These are phyloP conservation scores for Tetrahymena elliotti DNA, from an alignment of 73 alveolate genomes.

Conservation along the genomic window DNA sequence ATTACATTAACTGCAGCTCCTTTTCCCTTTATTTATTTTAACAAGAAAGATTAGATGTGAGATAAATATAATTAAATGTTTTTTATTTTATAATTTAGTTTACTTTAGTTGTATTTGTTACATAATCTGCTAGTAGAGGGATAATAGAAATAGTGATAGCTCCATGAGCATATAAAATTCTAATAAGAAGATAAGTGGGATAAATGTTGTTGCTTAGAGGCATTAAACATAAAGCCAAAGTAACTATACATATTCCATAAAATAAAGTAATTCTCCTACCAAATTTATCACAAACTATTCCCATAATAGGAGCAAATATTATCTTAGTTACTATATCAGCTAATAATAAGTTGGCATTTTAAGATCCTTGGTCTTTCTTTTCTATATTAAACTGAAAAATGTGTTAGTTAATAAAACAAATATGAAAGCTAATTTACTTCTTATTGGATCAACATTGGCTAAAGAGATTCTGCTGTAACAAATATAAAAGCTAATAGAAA, in stretches of 20 bases:
- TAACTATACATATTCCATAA: constrained; percentile 11
- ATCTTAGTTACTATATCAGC: constrained; percentile 27
- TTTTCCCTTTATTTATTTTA: neutral
- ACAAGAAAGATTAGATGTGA: neutral
- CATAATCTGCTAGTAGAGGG: constrained; percentile 38
- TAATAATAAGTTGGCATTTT: constrained; percentile 33
- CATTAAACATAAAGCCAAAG: constrained; percentile 8
- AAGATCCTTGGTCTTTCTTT: neutral
- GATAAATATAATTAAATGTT: no score
- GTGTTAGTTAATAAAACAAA: neutral
- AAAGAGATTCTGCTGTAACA: neutral
- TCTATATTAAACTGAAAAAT: neutral
- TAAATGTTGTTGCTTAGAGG: constrained; percentile 16
- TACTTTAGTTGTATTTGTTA: constrained; percentile 5
- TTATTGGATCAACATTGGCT: neutral
- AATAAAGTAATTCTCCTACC: constrained; percentile 29
- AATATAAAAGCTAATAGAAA: neutral
- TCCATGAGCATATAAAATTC: constrained; percentile 36
- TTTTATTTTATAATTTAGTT: neutral
- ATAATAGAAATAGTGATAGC: constrained; percentile 36
- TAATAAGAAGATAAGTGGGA: constrained; percentile 27
- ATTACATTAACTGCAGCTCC: constrained; percentile 39
- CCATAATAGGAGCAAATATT: constrained; percentile 33
- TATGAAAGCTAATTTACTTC: neutral
- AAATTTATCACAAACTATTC: constrained; percentile 27